A percentile compares a stretch with the other conserved stretches of the same genome.
These are phyloP conservation scores for Cercospora sp. DNA, from an alignment of 2,329 filamentous ascomycete species.

Conservation along the genomic window DNA sequence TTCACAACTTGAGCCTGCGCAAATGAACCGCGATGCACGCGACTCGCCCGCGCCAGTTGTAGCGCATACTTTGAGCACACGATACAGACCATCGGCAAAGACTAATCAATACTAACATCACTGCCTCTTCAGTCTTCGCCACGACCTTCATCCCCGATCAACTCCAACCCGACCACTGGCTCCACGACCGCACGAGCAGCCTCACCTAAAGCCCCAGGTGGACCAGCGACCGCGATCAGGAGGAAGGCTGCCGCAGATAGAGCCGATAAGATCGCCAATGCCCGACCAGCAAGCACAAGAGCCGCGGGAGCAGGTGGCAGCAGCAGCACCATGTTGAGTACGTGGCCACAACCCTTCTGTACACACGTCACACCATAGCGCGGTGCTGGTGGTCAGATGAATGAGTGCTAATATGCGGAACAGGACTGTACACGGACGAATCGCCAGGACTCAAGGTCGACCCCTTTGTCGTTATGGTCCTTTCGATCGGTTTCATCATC, in stretches of 20 bases:
- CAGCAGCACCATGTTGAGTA: constrained; percentile 98
- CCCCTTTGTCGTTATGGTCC: constrained; percentile 92
- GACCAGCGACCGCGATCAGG: constrained; percentile 91
- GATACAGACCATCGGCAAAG: neutral
- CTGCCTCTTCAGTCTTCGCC: constrained; percentile 37
- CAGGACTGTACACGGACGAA: constrained; percentile 96
- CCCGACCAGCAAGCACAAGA: constrained; percentile 85
- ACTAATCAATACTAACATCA: neutral
- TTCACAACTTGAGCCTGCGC: neutral
- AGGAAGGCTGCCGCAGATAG: constrained; percentile 94
- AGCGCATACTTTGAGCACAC: neutral
- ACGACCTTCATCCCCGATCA: constrained; percentile 41
- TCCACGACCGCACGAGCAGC: constrained; percentile 73
- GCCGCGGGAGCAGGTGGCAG: constrained; percentile 93
- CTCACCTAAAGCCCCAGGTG: constrained; percentile 86
- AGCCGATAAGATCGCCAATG: constrained; percentile 96
- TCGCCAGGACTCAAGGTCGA: constrained; percentile 96
- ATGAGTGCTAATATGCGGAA: constrained; percentile 26
- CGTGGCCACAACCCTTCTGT: constrained; percentile 37
- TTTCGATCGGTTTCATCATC: constrained; percentile 98
- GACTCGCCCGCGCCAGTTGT: neutral
- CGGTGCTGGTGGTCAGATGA: neutral
- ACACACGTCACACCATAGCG: neutral
- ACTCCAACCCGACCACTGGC: constrained; percentile 63
- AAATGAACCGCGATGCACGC: neutral